A percentile compares a stretch with the other conserved stretches of the same genome.
Evolutionary conservation across 2,329 filamentous ascomycete genomes (phyloP).

Genomic region (Colletotrichum sp.): DNA sequence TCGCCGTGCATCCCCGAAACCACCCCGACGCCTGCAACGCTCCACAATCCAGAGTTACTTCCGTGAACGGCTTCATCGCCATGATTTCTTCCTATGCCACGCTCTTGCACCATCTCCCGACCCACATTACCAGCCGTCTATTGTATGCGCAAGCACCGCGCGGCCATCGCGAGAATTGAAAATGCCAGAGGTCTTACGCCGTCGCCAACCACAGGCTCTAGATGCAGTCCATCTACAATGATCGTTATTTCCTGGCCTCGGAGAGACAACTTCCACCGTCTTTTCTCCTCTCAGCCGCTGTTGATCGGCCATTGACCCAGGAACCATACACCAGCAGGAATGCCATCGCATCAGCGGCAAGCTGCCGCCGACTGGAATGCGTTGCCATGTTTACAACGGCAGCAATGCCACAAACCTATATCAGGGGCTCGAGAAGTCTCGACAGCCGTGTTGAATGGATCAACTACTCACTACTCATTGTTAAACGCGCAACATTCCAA

Average conservation of each 20-base stretch:
- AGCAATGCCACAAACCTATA: constrained; percentile 12
- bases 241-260: not conserved
- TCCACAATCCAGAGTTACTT: not conserved
- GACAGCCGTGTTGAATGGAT: not conserved
- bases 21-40: not conserved
- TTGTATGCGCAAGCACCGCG: not conserved
- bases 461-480: not conserved
- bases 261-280: not conserved
- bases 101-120: not conserved
- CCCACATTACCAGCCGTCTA: not conserved
- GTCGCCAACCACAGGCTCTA: not conserved
- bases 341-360: constrained; percentile 4
- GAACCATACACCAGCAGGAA: constrained; percentile 3
- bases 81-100: not conserved
- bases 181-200: not conserved
- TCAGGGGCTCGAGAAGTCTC: constrained; percentile 20
- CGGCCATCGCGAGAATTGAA: not conserved
- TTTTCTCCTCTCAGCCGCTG: not conserved
- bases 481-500: not conserved
- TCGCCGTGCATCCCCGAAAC: not conserved
- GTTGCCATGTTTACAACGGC: constrained; percentile 8
- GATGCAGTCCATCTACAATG: not conserved
- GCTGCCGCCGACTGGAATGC: constrained; percentile 14
- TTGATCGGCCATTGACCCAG: constrained; percentile 6
- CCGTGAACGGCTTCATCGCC: not conserved